Percentiles rank a stretch among this genome's conserved stretches.
phyloP scores from a whole-genome alignment of 805 yeast genomes.

The Kazachstania taianensis region DNA sequence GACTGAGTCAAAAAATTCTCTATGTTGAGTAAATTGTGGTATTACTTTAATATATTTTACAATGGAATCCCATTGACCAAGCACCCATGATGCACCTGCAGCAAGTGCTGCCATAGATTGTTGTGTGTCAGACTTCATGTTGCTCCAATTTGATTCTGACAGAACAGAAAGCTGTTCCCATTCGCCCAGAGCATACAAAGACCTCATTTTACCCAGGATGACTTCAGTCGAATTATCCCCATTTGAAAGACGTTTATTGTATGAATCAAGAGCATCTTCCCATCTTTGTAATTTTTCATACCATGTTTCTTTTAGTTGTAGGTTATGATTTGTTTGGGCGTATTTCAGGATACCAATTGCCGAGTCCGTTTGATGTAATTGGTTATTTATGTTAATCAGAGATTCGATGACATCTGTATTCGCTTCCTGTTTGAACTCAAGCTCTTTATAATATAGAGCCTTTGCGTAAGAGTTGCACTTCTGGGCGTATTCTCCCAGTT shows the following conservation, averaged over 20 bases:
- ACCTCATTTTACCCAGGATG: slow-evolving; percentile 96
- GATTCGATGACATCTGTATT: slow-evolving; percentile 87
- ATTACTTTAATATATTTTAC: slow-evolving; percentile 82
- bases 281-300: slow-evolving; percentile 92
- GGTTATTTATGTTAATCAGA: slow-evolving; percentile 84
- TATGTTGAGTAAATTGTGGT: slow-evolving; percentile 88
- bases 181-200: slow-evolving; percentile 96
- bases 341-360: slow-evolving; percentile 94
- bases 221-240: slow-evolving; percentile 64
- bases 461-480: slow-evolving; percentile 96
- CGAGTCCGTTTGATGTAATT: slow-evolving; percentile 92
- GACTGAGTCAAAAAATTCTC: slow-evolving; percentile 90
- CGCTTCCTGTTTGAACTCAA: slow-evolving; percentile 90
- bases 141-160: slow-evolving; percentile 78
- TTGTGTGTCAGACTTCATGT: slow-evolving; percentile 59
- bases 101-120: slow-evolving; percentile 92
- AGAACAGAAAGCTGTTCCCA: slow-evolving; percentile 88
- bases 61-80: slow-evolving; percentile 95
- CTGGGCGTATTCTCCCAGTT: slow-evolving; percentile 86
- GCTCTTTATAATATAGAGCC: slow-evolving; percentile 89
- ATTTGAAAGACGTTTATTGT: slow-evolving; percentile 59
- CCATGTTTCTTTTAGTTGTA: slow-evolving; percentile 95
- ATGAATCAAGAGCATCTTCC: slow-evolving; percentile 95
- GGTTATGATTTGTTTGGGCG: slow-evolving; percentile 82
- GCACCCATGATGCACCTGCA: slow-evolving; percentile 98